These are phyloP conservation scores for Podospora tetraspora DNA, from an alignment of 495 filamentous ascomycete genomes.

Conservation along the genomic window DNA sequence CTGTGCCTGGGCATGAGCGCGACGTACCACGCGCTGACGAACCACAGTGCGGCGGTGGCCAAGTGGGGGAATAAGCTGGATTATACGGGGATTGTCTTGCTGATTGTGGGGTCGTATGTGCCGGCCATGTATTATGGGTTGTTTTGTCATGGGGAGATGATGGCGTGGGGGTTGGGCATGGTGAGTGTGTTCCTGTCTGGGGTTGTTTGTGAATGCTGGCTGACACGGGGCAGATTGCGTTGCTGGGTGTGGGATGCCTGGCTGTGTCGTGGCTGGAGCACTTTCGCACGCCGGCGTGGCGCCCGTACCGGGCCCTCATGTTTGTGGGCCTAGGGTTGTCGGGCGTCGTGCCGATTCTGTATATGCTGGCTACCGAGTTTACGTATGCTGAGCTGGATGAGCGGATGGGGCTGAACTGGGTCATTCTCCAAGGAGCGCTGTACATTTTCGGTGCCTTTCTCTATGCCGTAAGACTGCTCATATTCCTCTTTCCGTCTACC, in stretches of 20 bases:
- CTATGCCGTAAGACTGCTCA: constrained; percentile 53
- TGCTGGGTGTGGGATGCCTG: constrained; percentile 68
- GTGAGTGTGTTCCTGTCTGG: constrained; percentile 35
- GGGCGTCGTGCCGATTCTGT: constrained; percentile 68
- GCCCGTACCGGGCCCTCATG: constrained; percentile 84
- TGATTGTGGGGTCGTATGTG: constrained; percentile 85
- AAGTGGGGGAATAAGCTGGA: constrained; percentile 61
- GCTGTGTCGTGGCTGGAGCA: constrained; percentile 67
- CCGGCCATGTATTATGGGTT: constrained; percentile 87
- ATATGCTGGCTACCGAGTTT: constrained; percentile 58
- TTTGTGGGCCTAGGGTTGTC: constrained; percentile 86
- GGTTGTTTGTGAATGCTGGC: neutral
- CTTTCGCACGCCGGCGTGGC: constrained; percentile 76
- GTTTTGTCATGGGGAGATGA: constrained; percentile 56
- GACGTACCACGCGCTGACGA: constrained; percentile 51
- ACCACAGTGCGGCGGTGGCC: constrained; percentile 39
- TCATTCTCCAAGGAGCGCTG: constrained; percentile 67
- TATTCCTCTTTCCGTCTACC: neutral
- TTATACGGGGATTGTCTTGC: constrained; percentile 82
- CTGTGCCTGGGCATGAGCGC: constrained; percentile 81
- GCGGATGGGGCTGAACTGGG: constrained; percentile 77
- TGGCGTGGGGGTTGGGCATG: constrained; percentile 69
- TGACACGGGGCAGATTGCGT: constrained; percentile 55
- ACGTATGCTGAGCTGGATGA: constrained; percentile 42
- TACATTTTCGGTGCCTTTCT: constrained; percentile 83